Conservation (phyloP, 352 stramenopile genomes). For the Pythium sp. region DNA sequence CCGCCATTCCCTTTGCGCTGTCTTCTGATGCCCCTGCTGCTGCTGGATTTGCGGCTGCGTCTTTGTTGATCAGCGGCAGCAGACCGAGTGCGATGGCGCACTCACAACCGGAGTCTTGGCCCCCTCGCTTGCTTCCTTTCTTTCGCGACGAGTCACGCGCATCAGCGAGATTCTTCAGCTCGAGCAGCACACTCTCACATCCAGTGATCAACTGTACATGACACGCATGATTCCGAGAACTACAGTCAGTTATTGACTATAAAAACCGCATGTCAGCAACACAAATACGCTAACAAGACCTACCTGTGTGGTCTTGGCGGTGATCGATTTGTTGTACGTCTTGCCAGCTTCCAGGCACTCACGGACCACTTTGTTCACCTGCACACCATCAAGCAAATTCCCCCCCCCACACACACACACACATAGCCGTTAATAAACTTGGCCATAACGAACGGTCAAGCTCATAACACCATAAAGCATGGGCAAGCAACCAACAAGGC, state of each 20-base stretch:
- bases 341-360: conserved; percentile 75
- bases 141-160: conserved; percentile 49
- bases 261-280: neutral
- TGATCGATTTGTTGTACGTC: conserved; percentile 86
- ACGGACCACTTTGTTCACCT: conserved; percentile 62
- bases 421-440: neutral
- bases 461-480: neutral
- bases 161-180: conserved; percentile 72
- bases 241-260: neutral
- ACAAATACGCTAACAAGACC: neutral
- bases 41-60: conserved; percentile 7
- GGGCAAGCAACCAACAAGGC: neutral
- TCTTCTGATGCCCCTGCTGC: conserved; percentile 10
- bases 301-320: conserved; percentile 70
- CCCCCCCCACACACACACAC: neutral
- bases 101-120: conserved; percentile 39
- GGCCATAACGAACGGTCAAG: neutral
- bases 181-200: conserved; percentile 70
- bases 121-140: conserved; percentile 22
- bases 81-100: conserved; percentile 64
- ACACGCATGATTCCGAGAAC: neutral
- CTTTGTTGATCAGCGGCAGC: conserved; percentile 39
- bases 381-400: neutral
- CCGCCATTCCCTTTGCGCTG: conserved; percentile 4
- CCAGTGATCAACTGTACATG: conserved; percentile 50